These are phyloP conservation scores for Dactylellina leptospora DNA, from an alignment of 2,329 filamentous ascomycete species.

Conservation along the genomic window DNA sequence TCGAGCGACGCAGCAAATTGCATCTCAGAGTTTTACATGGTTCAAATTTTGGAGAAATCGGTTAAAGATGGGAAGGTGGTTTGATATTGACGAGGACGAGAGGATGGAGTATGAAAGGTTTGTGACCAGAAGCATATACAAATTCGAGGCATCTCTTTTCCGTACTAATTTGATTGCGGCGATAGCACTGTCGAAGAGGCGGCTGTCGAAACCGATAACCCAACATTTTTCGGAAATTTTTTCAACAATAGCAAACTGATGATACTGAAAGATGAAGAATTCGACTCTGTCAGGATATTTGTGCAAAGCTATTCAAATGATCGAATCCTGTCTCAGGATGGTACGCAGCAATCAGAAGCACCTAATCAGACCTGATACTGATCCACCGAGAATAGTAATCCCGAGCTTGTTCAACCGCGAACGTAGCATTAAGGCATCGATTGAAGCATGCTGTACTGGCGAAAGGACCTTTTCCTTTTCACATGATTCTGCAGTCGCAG, in stretches of 20 bases:
- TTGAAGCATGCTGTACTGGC: slow-evolving; percentile 43
- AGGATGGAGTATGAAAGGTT: slow-evolving; percentile 39
- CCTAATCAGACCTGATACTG: background rate
- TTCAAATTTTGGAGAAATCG: slow-evolving; percentile 49
- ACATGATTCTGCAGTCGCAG: slow-evolving; percentile 44
- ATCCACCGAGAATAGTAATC: too few species aligned
- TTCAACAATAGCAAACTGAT: slow-evolving; percentile 41
- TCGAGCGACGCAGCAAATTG: slow-evolving; percentile 1
- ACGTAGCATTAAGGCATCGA: slow-evolving; percentile 31
- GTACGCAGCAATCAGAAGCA: slow-evolving; percentile 3
- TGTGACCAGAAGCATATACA: too few species aligned
- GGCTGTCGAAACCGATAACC: slow-evolving; percentile 28
- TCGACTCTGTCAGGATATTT: slow-evolving; percentile 32
- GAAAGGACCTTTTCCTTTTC: slow-evolving; percentile 31
- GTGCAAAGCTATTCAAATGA: slow-evolving; percentile 42
- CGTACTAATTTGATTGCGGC: too few species aligned
- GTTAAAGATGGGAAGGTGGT: slow-evolving; percentile 44
- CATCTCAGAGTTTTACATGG: slow-evolving; percentile 45
- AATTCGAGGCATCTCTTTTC: too few species aligned
- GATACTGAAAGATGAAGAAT: slow-evolving; percentile 36
- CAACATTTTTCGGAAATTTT: slow-evolving; percentile 33
- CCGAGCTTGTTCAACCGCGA: slow-evolving; percentile 36
- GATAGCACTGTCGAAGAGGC: slow-evolving; percentile 30
- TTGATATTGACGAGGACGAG: slow-evolving; percentile 47
- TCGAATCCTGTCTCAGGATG: slow-evolving; percentile 40